Evolutionary conservation across 768 basidiomycete species (phyloP).

Genomic region (Podaxis sp.): DNA sequence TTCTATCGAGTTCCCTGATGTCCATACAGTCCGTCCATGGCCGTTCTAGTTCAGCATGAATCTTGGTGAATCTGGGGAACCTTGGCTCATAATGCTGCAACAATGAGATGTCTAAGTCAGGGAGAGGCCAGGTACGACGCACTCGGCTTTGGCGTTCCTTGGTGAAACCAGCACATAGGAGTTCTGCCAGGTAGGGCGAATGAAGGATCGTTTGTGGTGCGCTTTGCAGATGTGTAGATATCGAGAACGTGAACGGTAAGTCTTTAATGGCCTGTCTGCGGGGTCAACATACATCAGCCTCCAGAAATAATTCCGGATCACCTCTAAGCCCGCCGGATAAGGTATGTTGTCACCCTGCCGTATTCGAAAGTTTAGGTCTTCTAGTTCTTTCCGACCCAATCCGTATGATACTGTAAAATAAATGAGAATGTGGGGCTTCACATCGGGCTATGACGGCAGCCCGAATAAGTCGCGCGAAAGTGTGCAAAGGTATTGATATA

Average conservation of each 20-base stretch:
- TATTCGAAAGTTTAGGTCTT: slow-evolving; percentile 70
- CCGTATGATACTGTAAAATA: slow-evolving; percentile 83
- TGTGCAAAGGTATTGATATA: slow-evolving; percentile 17
- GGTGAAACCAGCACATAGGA: slow-evolving; percentile 84
- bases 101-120: slow-evolving; percentile 5
- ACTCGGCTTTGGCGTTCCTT: slow-evolving; percentile 63
- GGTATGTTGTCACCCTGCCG: slow-evolving; percentile 40
- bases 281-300: slow-evolving; percentile 5
- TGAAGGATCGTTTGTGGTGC: slow-evolving; percentile 58
- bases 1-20: slow-evolving; percentile 48
- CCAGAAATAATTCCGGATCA: not conserved
- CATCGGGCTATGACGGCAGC: slow-evolving; percentile 31
- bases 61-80: slow-evolving; percentile 77
- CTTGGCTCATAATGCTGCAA: slow-evolving; percentile 78
- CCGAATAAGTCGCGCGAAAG: not conserved
- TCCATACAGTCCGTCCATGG: slow-evolving; percentile 58
- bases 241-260: slow-evolving; percentile 56
- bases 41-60: slow-evolving; percentile 60
- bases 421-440: slow-evolving; percentile 63
- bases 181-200: slow-evolving; percentile 65
- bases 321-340: slow-evolving; percentile 20
- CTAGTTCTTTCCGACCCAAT: slow-evolving; percentile 61
- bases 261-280: slow-evolving; percentile 21
- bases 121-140: slow-evolving; percentile 19
- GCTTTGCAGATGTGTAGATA: slow-evolving; percentile 45